phyloP scores from a whole-genome alignment of 164 flowering plant genomes.

The Sedum album region DNA sequence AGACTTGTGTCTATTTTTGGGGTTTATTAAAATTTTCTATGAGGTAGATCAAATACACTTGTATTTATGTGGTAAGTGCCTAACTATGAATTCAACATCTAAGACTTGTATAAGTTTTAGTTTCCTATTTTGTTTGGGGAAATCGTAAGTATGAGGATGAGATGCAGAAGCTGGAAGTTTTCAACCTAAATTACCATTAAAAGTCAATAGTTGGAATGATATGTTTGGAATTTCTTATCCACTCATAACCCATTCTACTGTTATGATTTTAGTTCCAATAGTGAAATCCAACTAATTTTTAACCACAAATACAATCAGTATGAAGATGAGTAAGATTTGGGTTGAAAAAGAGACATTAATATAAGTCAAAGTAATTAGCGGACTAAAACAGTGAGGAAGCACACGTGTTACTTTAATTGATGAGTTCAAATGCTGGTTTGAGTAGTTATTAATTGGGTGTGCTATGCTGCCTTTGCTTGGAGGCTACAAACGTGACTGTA shows the following conservation, averaged over 20 bases:
- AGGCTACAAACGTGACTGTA: constrained; percentile 2
- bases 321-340: neutral
- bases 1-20: neutral
- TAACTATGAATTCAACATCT: neutral
- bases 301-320: neutral
- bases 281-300: neutral
- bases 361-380: constrained; percentile 7
- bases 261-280: neutral
- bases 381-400: neutral
- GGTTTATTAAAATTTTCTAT: no score
- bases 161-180: neutral
- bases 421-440: constrained; percentile 2
- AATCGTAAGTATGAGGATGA: neutral
- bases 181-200: neutral
- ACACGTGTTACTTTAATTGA: constrained; percentile 2
- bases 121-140: neutral
- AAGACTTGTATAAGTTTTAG: neutral
- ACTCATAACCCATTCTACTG: neutral
- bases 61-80: constrained; percentile 3
- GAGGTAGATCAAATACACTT: neutral
- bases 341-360: neutral
- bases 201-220: neutral
- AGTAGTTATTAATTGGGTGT: constrained; percentile 6
- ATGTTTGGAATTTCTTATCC: neutral
- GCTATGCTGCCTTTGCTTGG: neutral